Conservation (phyloP, 345 rosid genomes). For the Syzygium aqueum region DNA sequence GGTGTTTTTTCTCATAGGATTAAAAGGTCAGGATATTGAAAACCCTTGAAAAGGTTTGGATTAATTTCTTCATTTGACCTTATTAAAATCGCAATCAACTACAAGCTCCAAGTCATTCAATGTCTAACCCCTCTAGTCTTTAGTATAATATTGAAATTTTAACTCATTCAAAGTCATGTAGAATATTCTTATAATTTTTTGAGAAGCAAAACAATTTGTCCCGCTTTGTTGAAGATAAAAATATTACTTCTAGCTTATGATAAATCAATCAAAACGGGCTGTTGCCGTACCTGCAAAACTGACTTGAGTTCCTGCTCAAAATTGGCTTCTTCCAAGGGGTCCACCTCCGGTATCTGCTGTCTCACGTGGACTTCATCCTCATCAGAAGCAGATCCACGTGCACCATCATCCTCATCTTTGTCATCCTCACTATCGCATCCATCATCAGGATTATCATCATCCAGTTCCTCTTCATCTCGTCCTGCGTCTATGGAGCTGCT, state of each 20-base stretch:
- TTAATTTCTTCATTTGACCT: background rate
- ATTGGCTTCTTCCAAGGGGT: constrained; percentile 67
- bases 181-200: background rate
- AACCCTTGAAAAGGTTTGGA: background rate
- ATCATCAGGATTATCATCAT: constrained; percentile 68
- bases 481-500: constrained; percentile 64
- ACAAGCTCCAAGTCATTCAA: background rate
- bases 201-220: background rate
- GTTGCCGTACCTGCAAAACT: constrained; percentile 66
- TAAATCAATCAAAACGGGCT: background rate
- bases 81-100: background rate
- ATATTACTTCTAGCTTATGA: background rate
- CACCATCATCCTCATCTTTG: constrained; percentile 51
- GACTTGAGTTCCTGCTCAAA: constrained; percentile 91
- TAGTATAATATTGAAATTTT: background rate
- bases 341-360: constrained; percentile 69
- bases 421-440: constrained; percentile 63
- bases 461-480: constrained; percentile 68
- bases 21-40: background rate
- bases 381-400: constrained; percentile 64
- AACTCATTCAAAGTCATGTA: background rate
- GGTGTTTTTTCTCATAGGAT: background rate
- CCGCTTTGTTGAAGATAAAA: background rate
- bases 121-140: background rate
- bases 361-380: constrained; percentile 85